Percentiles rank a stretch among this genome's conserved stretches.
phyloP scores from a whole-genome alignment of 176 grass and related monocot species.

The Oryza australiensis region DNA sequence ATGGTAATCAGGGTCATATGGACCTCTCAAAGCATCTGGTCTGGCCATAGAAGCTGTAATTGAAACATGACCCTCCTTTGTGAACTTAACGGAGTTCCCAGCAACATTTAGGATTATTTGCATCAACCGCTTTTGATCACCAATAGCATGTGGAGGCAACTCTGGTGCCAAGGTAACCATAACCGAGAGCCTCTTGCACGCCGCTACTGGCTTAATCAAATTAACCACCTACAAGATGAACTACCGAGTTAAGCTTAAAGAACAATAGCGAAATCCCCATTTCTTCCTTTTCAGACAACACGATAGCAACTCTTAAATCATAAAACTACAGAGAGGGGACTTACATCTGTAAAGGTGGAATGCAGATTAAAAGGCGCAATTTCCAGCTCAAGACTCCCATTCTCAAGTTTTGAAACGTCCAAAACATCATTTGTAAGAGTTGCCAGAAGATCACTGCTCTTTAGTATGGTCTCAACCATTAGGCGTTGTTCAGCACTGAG shows the following conservation, averaged over 20 bases:
- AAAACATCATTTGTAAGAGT: constrained; percentile 85
- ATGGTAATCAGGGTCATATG: constrained; percentile 69
- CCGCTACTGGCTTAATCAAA: constrained; percentile 76
- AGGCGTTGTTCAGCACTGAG: constrained; percentile 81
- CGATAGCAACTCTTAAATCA: constrained; percentile 22
- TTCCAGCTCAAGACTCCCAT: constrained; percentile 62
- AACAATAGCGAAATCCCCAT: not conserved
- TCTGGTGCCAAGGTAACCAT: constrained; percentile 69
- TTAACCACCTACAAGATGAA: constrained; percentile 54
- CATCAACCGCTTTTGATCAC: constrained; percentile 80
- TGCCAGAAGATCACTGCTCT: constrained; percentile 74
- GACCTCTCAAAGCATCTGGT: constrained; percentile 60
- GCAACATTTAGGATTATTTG: constrained; percentile 87
- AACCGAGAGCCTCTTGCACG: constrained; percentile 66
- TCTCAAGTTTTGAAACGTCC: constrained; percentile 73
- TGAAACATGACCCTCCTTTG: constrained; percentile 80
- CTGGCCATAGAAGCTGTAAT: constrained; percentile 60
- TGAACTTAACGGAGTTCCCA: constrained; percentile 88
- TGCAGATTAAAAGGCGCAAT: constrained; percentile 48
- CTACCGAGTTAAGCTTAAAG: constrained; percentile 27
- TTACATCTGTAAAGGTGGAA: constrained; percentile 49
- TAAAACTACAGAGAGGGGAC: constrained; percentile 39
- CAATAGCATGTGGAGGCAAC: constrained; percentile 65
- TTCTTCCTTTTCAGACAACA: constrained; percentile 13
- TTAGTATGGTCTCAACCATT: constrained; percentile 83